Base-by-base conservation (phyloP, 2,329 filamentous ascomycete genomes). In the Colletotrichum sp. region DNA sequence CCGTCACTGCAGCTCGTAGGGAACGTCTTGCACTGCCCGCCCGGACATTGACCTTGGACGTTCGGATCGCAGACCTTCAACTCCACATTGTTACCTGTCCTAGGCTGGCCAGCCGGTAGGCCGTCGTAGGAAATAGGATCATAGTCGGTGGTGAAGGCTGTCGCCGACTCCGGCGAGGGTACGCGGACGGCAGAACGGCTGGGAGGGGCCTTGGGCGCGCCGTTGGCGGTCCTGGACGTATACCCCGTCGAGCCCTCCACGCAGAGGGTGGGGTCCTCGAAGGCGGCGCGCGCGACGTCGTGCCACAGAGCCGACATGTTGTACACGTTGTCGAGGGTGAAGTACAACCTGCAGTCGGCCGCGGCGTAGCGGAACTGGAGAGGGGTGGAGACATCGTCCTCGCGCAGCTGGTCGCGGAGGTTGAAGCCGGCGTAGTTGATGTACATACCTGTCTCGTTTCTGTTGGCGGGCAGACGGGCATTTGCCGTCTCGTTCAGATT, bases 331-430 rank as follows among this genome's bases (percentile, higher is more conserved):
- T 85, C 82, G 9, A 86, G 80, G 3, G 90, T 91, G 68, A 88
- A 92, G 80, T 89, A 93, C 6, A 92, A 79, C n/a, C 89, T 84
- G 77, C 91, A 93, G 77, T 91, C 88, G 1, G 91, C 89, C 1
- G 89, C 86, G 71, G 92, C 88, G 64, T 90, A 89, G 12, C 90
- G 83, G 78, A 92, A 93, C 79, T 93, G 91, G 26, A 90, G 84
- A 4, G 92, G 91, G 0, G 87, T 82, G 36, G 55, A 21, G 10
- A 65, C 59, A 39, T 79, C 71, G 32, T 79, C 79, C 2, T 55
- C 24, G 44, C 72, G 69, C 6, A 72, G 62, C 24, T 75, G 72
- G 12, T 75, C 72, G 10, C 72, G 72, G 3, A 75, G 28, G 63
- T 72, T 72, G 36, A 75, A 72, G 13, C 52, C 69, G 6, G 55